Evolutionary conservation across 2,329 filamentous ascomycete genomes (phyloP).

Genomic region (Pseudogymnoascus sp.): DNA sequence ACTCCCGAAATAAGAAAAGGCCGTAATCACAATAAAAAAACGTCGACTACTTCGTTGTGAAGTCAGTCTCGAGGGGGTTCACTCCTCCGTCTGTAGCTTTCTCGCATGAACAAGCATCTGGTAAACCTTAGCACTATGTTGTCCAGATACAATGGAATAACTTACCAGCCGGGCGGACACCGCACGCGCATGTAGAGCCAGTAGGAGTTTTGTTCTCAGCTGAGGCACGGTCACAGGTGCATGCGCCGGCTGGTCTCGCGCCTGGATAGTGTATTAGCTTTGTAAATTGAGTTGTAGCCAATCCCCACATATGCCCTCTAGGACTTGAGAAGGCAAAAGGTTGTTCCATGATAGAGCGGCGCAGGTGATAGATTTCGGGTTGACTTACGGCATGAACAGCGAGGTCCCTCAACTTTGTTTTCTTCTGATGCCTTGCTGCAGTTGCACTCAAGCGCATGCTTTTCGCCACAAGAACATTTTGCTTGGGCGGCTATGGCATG

Average conservation of each 20-base stretch:
- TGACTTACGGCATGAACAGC: conserved; percentile 69
- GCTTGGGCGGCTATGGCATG: conserved; percentile 48
- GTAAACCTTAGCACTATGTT: conserved; percentile 15
- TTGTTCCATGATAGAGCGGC: neutral
- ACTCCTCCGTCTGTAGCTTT: conserved; percentile 57
- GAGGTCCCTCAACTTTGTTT: conserved; percentile 64
- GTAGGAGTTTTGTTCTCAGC: conserved; percentile 59
- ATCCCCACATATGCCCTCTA: neutral
- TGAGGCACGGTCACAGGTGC: conserved; percentile 68
- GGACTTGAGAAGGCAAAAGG: neutral
- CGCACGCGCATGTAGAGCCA: conserved; percentile 67
- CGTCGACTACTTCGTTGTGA: conserved; percentile 56
- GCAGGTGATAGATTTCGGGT: conserved; percentile 29
- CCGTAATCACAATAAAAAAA: neutral
- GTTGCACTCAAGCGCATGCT: conserved; percentile 77
- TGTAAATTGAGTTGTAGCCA: neutral
- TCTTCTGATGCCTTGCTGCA: conserved; percentile 71
- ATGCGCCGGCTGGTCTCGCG: conserved; percentile 69
- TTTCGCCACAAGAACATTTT: conserved; percentile 83
- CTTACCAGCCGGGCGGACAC: conserved; percentile 63
- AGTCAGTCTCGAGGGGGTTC: conserved; percentile 71
- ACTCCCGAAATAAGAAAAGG: neutral
- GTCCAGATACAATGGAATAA: conserved; percentile 16
- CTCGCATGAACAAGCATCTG: conserved; percentile 74
- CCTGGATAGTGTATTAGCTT: conserved; percentile 32